Evolutionary conservation across 2,329 filamentous ascomycete genomes (phyloP), one percentile per base, ranked within the genome.

Genomic region (Penicillium crustosum): DNA sequence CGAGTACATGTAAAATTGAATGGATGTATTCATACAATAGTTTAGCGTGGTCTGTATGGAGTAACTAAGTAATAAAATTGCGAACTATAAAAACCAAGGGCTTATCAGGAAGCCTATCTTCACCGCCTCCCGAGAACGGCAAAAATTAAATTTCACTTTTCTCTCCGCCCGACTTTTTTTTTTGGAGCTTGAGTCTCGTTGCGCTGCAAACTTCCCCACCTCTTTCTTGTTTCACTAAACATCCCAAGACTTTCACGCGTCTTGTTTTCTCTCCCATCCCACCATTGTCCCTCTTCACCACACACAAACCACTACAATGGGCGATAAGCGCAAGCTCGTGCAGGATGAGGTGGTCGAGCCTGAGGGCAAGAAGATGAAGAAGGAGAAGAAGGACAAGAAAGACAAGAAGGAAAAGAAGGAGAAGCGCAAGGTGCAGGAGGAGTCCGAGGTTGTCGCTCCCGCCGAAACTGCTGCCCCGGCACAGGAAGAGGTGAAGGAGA

Each of bases 271-370:
- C 35, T 52, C 42, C 25, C 9, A 35, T 48, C 31, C 25, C n/a
- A 44, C 17, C 29, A 35, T 51, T 43, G 23, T 13, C 17, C 10
- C 13, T 21, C 17, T 33, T 45, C 2, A 33, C 23, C 43, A 15
- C 23, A 45, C 50, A 52, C 15, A 47, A 21, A 39, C 42, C 38
- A 25, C n/a, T 35, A 68, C 55, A 65, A 75, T 75, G 71, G 66
- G 69, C 51, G 72, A 74, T 59, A 75, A 75, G 66, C 73, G 73
- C 68, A 76, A 76, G 67, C 70, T 73, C 62, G 63, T 65, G n/a
- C 66, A 73, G 57, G 65, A 68, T 57, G 71, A 72, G 49, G 63
- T 61, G 8, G 60, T 66, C 51, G 61, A 66, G 57, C 66, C 69
- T 2, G 64, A 71, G 44, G 69, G 65, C 50, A 73, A 73, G 66